Base-by-base conservation (phyloP, 2,329 filamentous ascomycete species). In the Raffaelea ambrosiae region DNA sequence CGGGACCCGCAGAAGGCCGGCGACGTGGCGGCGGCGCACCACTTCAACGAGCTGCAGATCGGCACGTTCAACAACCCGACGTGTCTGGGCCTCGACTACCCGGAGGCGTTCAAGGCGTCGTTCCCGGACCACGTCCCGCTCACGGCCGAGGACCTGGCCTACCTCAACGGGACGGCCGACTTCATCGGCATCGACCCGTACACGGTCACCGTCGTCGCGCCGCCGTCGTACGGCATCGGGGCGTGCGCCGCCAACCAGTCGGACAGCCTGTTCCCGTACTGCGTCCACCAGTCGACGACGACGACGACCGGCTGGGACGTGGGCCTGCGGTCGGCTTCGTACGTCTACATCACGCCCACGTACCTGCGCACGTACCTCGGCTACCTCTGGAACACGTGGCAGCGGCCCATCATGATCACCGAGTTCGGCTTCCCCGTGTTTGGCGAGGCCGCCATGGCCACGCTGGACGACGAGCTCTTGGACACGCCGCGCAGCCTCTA, bases 341-440 rank as follows among this genome's bases (percentile, higher is more conserved):
- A 79, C 55, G 70, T 76, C n/a, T 79, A 81, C 60, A 72, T 74
- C 31, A 74, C 79, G 0, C 79, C 78, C 0, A 68, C 66, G 2
- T 81, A 78, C 53, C 67, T 83, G n/a, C 69, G 75, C 46, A 67
- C 66, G 46, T 73, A 76, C 52, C 64, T 79, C 4, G 71, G 66
- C 53, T 82, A 81, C 55, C 61, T 83, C 2, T 77, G 72, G 66
- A 80, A 80, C 59, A 80, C 73, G 0, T 83, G 73, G 66, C 68
- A 62, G 29, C 58, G 61, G 0, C 72, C 73, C 0, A 63, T 76
- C 8, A 63, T 65, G 20, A 61, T 80, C 5, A 68, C 70, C 7
- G 77, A 82, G 56, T 80, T 80, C 52, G 78, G 78, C 0, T 81
- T 77, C 56, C 73, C 76, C 4, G 68, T 77, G 0, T 75, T 69